A percentile compares a stretch with the other conserved stretches of the same genome.
phyloP scores from a whole-genome alignment of 1,139 yeast species.

The Hyphopichia burtonii region DNA sequence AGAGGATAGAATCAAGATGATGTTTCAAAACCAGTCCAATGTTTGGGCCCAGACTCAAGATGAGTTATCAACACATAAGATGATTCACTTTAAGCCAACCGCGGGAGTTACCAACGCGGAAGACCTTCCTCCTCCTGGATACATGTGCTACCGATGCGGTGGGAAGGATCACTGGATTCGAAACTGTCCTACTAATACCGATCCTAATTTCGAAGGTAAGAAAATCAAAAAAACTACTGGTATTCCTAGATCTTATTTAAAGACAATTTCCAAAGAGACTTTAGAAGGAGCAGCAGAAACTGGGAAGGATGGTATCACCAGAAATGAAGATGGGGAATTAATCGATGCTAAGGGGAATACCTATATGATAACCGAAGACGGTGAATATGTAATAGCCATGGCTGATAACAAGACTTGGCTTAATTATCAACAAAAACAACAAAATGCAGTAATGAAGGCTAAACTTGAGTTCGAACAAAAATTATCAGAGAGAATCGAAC shows the following conservation, averaged over 20 bases:
- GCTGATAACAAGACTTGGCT: conserved; percentile 96
- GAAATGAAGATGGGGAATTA: conserved; percentile 47
- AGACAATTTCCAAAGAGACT: conserved; percentile 59
- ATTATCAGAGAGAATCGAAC: conserved; percentile 32
- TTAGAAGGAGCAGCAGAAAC: conserved; percentile 53
- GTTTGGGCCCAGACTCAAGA: conserved; percentile 96
- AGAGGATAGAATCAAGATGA: conserved; percentile 82
- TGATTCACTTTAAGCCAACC: conserved; percentile 51
- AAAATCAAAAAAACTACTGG: conserved; percentile 93
- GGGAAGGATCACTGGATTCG: conserved; percentile 96
- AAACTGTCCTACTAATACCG: conserved; percentile 91
- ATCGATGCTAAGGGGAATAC: conserved; percentile 65
- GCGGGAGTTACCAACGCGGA: conserved; percentile 38
- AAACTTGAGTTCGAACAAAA: conserved; percentile 40
- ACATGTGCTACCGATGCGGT: conserved; percentile 95
- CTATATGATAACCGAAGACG: conserved; percentile 89
- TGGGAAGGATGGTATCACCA: conserved; percentile 45
- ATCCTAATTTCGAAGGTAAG: conserved; percentile 92
- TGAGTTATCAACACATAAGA: conserved; percentile 75
- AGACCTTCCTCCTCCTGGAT: conserved; percentile 91
- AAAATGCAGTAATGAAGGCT: conserved; percentile 50
- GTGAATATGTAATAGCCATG: conserved; percentile 90
- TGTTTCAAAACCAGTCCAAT: conserved; percentile 90
- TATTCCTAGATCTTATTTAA: conserved; percentile 90
- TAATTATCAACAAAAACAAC: conserved; percentile 70